phyloP scores from a whole-genome alignment of 2,329 filamentous ascomycete genomes.

The Pseudogymnoascus sp. region DNA sequence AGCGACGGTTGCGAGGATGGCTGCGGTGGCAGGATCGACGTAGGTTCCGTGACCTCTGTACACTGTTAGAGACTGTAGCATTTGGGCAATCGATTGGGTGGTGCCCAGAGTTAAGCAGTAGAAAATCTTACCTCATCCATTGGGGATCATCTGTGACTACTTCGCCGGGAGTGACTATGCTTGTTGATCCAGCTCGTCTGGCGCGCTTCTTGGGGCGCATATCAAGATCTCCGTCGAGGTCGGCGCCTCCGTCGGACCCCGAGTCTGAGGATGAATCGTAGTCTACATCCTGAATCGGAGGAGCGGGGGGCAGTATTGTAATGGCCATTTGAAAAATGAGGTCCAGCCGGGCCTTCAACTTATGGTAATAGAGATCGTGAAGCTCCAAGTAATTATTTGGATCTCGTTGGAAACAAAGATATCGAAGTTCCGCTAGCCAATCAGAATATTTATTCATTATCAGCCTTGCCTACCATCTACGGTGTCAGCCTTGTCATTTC shows the following conservation, averaged over 20 bases:
- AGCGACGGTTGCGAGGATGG: conserved; percentile 83
- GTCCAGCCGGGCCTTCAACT: not conserved
- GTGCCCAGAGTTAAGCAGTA: not conserved
- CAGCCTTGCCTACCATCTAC: not conserved
- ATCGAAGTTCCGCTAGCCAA: not conserved
- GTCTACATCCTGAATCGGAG: conserved; percentile 16
- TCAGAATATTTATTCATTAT: not conserved
- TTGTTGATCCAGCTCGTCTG: conserved; percentile 28
- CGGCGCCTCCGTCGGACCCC: conserved; percentile 25
- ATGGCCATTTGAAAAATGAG: conserved; percentile 24
- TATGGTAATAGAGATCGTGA: not conserved
- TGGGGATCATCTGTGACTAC: conserved; percentile 84
- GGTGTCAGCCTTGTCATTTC: not conserved
- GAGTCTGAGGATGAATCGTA: conserved; percentile 18
- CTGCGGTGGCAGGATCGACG: conserved; percentile 49
- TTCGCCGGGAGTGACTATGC: conserved; percentile 82
- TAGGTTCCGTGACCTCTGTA: conserved; percentile 87
- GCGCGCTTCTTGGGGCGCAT: conserved; percentile 38
- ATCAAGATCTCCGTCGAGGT: conserved; percentile 28
- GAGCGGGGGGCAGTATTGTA: conserved; percentile 27
- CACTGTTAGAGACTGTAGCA: not conserved
- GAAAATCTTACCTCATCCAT: conserved; percentile 71
- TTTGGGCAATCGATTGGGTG: not conserved
- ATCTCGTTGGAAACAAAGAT: not conserved
- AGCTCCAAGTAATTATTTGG: conserved; percentile 6